These are phyloP conservation scores for Boletellus deceptivus DNA, from an alignment of 1,284 basidiomycete species.

Conservation along the genomic window DNA sequence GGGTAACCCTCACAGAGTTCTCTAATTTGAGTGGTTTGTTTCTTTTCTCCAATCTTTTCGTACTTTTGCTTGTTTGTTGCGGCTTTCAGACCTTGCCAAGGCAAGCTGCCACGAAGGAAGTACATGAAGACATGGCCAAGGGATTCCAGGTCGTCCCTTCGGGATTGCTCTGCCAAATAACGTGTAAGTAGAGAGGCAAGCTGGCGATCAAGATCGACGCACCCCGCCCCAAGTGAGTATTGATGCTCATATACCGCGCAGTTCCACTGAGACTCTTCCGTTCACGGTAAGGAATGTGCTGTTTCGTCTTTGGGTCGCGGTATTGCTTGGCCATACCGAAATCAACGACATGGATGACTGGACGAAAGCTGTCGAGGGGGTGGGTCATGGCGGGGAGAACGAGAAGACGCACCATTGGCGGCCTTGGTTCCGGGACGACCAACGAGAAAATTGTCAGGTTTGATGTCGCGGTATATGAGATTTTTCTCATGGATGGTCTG, in stretches of 20 bases:
- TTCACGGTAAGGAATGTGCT: conserved; percentile 98
- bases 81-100: conserved; percentile 94
- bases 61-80: conserved; percentile 99
- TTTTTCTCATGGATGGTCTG: conserved; percentile 98
- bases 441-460: conserved; percentile 98
- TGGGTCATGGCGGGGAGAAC: background rate
- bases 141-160: conserved; percentile 92
- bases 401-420: conserved; percentile 54
- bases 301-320: conserved; percentile 96
- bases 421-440: conserved; percentile 89
- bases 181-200: conserved; percentile 1
- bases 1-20: conserved; percentile 97
- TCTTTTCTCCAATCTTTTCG: conserved; percentile 98
- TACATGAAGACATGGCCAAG: conserved; percentile 99
- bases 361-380: background rate
- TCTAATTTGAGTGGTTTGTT: conserved; percentile 89
- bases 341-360: conserved; percentile 86
- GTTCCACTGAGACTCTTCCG: conserved; percentile 98
- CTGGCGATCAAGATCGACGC: conserved; percentile 1
- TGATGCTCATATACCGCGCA: conserved; percentile 98
- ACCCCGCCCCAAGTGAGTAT: conserved; percentile 91
- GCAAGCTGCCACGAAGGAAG: conserved; percentile 89
- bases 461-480: conserved; percentile 98
- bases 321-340: conserved; percentile 99
- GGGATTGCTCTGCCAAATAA: conserved; percentile 58